Evolutionary conservation across 148 eudicot species (phyloP), one percentile per base, ranked within the genome.

Genomic region (Nepenthes gracilis): DNA sequence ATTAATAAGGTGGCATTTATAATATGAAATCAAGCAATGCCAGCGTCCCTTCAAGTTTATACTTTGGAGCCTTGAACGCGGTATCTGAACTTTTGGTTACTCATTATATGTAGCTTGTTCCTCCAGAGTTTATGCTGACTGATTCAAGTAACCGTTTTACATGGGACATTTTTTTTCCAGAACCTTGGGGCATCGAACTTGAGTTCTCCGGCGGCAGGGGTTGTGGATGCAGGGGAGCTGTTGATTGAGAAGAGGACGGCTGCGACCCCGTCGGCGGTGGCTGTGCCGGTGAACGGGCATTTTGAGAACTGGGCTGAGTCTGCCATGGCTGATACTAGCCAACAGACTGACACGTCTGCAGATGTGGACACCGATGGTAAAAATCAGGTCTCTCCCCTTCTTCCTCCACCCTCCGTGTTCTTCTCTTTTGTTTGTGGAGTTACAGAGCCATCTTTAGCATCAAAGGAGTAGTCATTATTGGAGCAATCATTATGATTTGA

Each of bases 321-420:
- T 14, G 87, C 82, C 12, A 66, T 84, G 76, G 90, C 68, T 49
- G 96, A 85, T 70, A 76, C 74, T 34, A 85, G 96, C 81, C 94
- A 85, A 54, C 96, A 85, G 63, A 88, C 94, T 66, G 98, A 92
- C 73, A 80, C 85, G 61, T 88, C 98, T 32, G 88, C 98, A 40
- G 98, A 92, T 69, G 74, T 85, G 63, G 90, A 84, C 52, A 82
- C 85, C 67, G 91, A 92, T 83, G 96, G 88, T 33, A 82, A 77
- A 74, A 77, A 68, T 72, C 98, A 82, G 88, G 96, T 91, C 60
- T 60, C 15, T 56, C 37, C 34, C 50, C 40, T 4, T 23, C 61
- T 23, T 23, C 23, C 23, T 23, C 13, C 58, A 0, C 33, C 2
- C 45, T 35, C 23, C 23, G 23, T 15, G 5, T 15, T 33, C 33